Evolutionary conservation across 768 basidiomycete species (phyloP), one percentile per base, ranked within the genome.

Genomic region (Naganishia randhawae): DNA sequence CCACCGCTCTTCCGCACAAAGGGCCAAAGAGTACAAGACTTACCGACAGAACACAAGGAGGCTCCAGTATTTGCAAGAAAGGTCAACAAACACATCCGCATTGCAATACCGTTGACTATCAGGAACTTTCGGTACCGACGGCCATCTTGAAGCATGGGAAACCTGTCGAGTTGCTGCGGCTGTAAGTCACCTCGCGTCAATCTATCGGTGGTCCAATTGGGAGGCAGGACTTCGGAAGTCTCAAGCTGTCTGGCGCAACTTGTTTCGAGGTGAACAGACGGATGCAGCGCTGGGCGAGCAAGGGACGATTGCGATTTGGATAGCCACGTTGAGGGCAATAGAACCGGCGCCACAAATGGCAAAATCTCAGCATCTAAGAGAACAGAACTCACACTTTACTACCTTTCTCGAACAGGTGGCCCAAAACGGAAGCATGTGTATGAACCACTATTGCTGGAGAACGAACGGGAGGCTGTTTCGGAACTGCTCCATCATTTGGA

Each of bases 401-500:
- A 33, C 25, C 39, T 35, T 17, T 66, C 51, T 52, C 27, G 25
- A 22, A 37, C 31, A 75, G 77, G 77, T 62, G 78, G 78, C 14
- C 72, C 73, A 19, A 68, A 75, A 52, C 71, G 75, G 65, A 78
- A 78, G 71, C 76, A 78, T 71, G 70, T 68, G 37, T 81, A 81
- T 70, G 80, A 81, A 67, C 80, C 81, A 5, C 64, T 81, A 9
- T 63, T 81, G 10, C 73, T 81, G 32, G 81, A 82, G 74, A 82
- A 80, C 78, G 95, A 99, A 83, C 85, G 95, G 69, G 95, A 98
- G 82, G 95, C 95, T 6, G 96, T 99, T 19, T 95, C 95, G 50
- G 96, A 98, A 81, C 83, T 99, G 61, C 85, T 99, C 14, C 94
- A 97, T 79, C 98, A 91, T 77, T 87, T 99, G 70, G 96, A 99